Conservation (phyloP, 108 stramenopile genomes). For the Cylindrotheca closterium region DNA sequence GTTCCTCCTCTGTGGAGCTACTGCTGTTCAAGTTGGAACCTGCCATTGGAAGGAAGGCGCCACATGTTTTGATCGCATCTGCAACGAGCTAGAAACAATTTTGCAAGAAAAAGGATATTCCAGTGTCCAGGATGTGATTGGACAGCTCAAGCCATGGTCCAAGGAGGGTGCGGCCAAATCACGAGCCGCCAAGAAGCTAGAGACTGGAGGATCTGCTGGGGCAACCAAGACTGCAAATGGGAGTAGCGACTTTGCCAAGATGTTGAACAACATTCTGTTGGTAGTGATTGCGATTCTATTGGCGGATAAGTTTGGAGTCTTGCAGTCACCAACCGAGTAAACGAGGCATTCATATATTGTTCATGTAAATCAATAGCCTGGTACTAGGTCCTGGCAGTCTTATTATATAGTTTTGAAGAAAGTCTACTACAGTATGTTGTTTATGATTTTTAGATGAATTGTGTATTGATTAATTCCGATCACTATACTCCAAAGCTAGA, state of each 20-base stretch:
- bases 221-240: constrained; percentile 1
- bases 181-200: constrained; percentile 52
- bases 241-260: constrained; percentile 3
- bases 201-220: not conserved
- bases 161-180: constrained; percentile 74
- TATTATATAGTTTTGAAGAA: too few species aligned
- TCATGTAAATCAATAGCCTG: not conserved
- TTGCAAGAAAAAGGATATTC: constrained; percentile 75
- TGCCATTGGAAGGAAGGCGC: constrained; percentile 93
- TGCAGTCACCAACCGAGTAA: not conserved
- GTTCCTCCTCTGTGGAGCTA: constrained; percentile 84
- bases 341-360: not conserved
- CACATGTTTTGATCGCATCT: constrained; percentile 88
- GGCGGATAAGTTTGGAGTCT: constrained; percentile 47
- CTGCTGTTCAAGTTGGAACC: constrained; percentile 90
- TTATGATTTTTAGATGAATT: too few species aligned
- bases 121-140: constrained; percentile 67
- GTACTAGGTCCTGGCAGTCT: too few species aligned
- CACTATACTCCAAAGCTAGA: constrained; percentile 89
- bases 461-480: not conserved
- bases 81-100: constrained; percentile 55
- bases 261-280: constrained; percentile 52
- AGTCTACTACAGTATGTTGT: too few species aligned
- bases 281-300: constrained; percentile 61
- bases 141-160: constrained; percentile 83